These are phyloP conservation scores for Globisporangium paroecandrum DNA, from an alignment of 352 stramenopile genomes.

Conservation along the genomic window DNA sequence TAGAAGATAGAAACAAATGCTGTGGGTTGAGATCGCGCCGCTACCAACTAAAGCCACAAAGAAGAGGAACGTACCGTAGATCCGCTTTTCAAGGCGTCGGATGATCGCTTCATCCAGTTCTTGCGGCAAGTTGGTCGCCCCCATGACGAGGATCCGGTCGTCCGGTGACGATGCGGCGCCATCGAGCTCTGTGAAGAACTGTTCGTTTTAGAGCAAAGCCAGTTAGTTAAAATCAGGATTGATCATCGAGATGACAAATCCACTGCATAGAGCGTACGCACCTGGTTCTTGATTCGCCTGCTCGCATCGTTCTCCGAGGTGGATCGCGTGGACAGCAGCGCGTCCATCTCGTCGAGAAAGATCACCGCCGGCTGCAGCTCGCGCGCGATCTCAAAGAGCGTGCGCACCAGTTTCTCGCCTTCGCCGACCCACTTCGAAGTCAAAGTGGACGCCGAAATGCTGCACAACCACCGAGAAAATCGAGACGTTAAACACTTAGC, in stretches of 20 bases:
- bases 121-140: conserved; percentile 82
- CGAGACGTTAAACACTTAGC: not conserved
- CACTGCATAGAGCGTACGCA: conserved; percentile 11
- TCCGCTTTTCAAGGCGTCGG: conserved; percentile 80
- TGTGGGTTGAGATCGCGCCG: not conserved
- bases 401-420: conserved; percentile 93
- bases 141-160: conserved; percentile 86
- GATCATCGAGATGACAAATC: not conserved
- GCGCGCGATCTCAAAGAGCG: conserved; percentile 90
- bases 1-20: conserved; percentile 13
- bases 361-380: conserved; percentile 83
- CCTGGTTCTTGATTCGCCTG: conserved; percentile 88
- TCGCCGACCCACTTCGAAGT: conserved; percentile 91
- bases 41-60: not conserved
- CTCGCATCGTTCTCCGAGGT: conserved; percentile 84
- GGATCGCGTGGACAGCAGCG: conserved; percentile 70
- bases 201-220: not conserved
- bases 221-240: not conserved
- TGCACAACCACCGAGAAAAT: conserved; percentile 23
- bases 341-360: conserved; percentile 90
- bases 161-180: conserved; percentile 64
- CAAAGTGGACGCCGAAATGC: conserved; percentile 84
- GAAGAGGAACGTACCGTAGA: conserved; percentile 63
- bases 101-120: conserved; percentile 87
- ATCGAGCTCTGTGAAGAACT: conserved; percentile 89